phyloP scores from a whole-genome alignment of 2,329 filamentous ascomycete species.

The Botrytis aclada region DNA sequence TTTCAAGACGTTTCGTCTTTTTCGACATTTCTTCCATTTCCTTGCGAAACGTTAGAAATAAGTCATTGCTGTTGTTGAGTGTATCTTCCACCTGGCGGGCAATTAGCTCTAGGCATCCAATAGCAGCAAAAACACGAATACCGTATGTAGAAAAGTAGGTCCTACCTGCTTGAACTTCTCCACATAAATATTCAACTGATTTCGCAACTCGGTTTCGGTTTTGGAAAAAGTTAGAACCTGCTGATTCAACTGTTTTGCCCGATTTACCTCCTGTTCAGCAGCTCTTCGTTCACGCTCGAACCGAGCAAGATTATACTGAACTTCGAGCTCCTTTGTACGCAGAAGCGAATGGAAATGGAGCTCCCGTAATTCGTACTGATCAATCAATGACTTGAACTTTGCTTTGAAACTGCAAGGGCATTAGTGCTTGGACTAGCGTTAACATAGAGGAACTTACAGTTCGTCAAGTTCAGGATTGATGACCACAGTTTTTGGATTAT shows the following conservation, averaged over 20 bases:
- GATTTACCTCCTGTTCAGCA: conserved; percentile 75
- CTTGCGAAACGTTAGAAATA: conserved; percentile 94
- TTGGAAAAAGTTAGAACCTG: conserved; percentile 96
- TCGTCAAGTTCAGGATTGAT: conserved; percentile 88
- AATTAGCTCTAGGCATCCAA: conserved; percentile 41
- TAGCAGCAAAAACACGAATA: not conserved
- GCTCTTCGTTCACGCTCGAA: conserved; percentile 87
- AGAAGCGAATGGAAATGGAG: conserved; percentile 89
- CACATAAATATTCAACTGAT: conserved; percentile 96
- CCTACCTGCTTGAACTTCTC: conserved; percentile 99
- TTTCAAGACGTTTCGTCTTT: conserved; percentile 94
- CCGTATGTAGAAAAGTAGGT: conserved; percentile 10
- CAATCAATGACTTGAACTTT: conserved; percentile 90
- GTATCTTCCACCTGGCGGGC: conserved; percentile 88
- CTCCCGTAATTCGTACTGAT: conserved; percentile 95
- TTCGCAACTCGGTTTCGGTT: conserved; percentile 88
- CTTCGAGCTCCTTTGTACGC: conserved; percentile 91
- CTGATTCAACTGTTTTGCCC: conserved; percentile 79
- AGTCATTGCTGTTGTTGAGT: conserved; percentile 94
- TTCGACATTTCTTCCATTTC: conserved; percentile 99
- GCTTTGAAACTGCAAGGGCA: conserved; percentile 68
- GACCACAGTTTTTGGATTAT: conserved; percentile 74
- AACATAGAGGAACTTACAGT: conserved; percentile 51
- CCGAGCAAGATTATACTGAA: conserved; percentile 85
- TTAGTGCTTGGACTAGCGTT: conserved; percentile 19